phyloP scores from a whole-genome alignment of 257 asterid species.

The Mitragyna speciosa region DNA sequence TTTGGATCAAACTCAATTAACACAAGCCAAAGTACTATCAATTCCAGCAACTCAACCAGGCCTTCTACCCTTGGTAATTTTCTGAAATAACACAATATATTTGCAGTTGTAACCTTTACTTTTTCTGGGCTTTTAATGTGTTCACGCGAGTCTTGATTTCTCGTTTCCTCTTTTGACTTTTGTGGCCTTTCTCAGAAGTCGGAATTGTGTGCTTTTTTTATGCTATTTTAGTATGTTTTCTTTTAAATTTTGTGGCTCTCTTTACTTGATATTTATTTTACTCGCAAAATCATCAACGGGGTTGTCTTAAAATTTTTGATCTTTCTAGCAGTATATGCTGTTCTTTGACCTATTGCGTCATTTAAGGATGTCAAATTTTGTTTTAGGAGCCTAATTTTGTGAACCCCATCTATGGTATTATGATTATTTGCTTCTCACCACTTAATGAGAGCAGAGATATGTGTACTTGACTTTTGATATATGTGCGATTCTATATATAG shows the following conservation, averaged over 20 bases:
- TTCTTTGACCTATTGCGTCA: not conserved
- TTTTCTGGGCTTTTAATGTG: constrained; percentile 23
- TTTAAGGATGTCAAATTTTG: constrained; percentile 3
- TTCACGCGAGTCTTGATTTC: constrained; percentile 16
- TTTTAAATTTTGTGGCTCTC: not conserved
- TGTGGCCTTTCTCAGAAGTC: not conserved
- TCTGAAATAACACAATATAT: not conserved
- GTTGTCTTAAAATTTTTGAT: not conserved
- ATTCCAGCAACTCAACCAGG: constrained; percentile 26
- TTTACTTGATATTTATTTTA: not conserved
- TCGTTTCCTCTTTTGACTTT: not conserved
- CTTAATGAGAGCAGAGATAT: not conserved
- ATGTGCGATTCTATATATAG: constrained; percentile 27
- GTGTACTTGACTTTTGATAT: constrained; percentile 14
- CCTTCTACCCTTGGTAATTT: constrained; percentile 59
- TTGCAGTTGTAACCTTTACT: constrained; percentile 10
- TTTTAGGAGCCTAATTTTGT: not conserved
- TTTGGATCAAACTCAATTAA: constrained; percentile 53
- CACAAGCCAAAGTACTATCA: constrained; percentile 40
- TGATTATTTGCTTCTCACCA: not conserved
- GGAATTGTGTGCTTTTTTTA: not conserved
- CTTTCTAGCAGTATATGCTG: not conserved
- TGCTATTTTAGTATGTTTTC: not conserved
- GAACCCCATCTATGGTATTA: not conserved
- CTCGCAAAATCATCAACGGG: not conserved